These are phyloP conservation scores for Tetrahymena borealis DNA, from an alignment of 73 alveolate genomes.

Conservation along the genomic window DNA sequence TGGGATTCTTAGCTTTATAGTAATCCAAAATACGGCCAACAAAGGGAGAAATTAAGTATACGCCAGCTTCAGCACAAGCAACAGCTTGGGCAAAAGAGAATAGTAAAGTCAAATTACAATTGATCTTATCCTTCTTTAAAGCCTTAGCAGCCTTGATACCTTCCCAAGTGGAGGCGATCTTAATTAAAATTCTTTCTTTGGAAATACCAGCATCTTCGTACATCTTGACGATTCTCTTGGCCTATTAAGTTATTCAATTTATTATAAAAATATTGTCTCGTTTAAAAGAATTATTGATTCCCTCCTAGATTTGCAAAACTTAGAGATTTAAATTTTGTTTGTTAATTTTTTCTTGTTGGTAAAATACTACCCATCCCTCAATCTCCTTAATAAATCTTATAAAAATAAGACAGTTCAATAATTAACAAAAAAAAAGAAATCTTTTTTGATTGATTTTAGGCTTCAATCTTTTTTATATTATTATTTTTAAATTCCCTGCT, in stretches of 20 bases:
- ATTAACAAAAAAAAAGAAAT: not conserved
- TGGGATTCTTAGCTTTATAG: constrained; percentile 40
- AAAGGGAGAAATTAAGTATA: constrained; percentile 64
- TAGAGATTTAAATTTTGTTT: not conserved
- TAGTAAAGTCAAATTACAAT: constrained; percentile 63
- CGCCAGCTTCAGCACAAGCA: constrained; percentile 82
- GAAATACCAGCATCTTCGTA: constrained; percentile 52
- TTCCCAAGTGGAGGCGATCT: constrained; percentile 81
- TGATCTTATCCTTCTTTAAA: constrained; percentile 54
- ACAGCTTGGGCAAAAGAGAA: constrained; percentile 56
- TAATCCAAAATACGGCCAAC: constrained; percentile 76
- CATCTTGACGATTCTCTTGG: constrained; percentile 32
- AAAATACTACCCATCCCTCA: not conserved
- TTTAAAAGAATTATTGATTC: not conserved
- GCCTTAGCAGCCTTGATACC: constrained; percentile 69
- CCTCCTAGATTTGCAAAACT: not conserved
- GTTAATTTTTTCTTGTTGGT: not conserved
- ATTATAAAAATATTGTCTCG: not conserved
- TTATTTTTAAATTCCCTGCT: too few relatives aligned
- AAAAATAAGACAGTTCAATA: not conserved
- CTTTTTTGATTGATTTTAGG: too few relatives aligned
- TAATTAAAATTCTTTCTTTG: constrained; percentile 58
- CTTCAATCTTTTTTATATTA: too few relatives aligned
- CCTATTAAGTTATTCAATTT: not conserved
- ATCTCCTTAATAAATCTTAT: not conserved